phyloP scores from a whole-genome alignment of 2,329 filamentous ascomycete genomes.

The Cladophialophora immunda region DNA sequence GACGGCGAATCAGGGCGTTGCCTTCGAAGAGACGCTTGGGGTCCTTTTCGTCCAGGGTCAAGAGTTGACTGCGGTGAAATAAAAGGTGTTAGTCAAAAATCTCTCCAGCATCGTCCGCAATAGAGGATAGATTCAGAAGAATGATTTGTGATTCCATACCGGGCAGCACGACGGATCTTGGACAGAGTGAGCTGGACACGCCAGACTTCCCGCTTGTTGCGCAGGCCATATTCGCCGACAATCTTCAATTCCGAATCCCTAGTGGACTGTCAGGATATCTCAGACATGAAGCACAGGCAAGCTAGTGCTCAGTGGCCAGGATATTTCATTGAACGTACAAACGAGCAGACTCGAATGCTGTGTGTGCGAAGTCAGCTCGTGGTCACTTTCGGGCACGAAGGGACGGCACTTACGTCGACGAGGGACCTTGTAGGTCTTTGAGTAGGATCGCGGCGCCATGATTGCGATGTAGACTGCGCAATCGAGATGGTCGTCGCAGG shows the following conservation, averaged over 20 bases:
- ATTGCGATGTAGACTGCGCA: conserved; percentile 46
- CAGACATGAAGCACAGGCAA: conserved; percentile 95
- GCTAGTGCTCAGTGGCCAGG: conserved; percentile 95
- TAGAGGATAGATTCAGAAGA: neutral
- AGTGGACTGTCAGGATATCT: conserved; percentile 72
- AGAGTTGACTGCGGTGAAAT: conserved; percentile 78
- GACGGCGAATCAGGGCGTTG: conserved; percentile 99
- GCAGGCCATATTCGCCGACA: conserved; percentile 99
- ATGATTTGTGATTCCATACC: conserved; percentile 66
- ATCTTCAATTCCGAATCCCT: conserved; percentile 99
- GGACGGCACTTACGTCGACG: conserved; percentile 71
- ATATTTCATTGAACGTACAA: conserved; percentile 81
- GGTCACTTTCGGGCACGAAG: conserved; percentile 25
- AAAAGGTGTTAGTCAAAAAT: conserved; percentile 38
- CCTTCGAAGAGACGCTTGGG: conserved; percentile 99
- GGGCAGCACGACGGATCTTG: conserved; percentile 99
- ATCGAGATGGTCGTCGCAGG: conserved; percentile 40
- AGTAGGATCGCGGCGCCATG: conserved; percentile 76
- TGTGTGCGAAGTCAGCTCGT: conserved; percentile 48
- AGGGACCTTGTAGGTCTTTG: conserved; percentile 99
- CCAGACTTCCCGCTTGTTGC: conserved; percentile 99
- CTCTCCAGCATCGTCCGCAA: neutral
- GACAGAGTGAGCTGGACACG: conserved; percentile 99
- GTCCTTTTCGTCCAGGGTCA: conserved; percentile 99
- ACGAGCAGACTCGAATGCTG: conserved; percentile 98